Evolutionary conservation across 1,284 basidiomycete genomes (phyloP), one percentile per base, ranked within the genome.

Genomic region (Ganoderma meredithae): DNA sequence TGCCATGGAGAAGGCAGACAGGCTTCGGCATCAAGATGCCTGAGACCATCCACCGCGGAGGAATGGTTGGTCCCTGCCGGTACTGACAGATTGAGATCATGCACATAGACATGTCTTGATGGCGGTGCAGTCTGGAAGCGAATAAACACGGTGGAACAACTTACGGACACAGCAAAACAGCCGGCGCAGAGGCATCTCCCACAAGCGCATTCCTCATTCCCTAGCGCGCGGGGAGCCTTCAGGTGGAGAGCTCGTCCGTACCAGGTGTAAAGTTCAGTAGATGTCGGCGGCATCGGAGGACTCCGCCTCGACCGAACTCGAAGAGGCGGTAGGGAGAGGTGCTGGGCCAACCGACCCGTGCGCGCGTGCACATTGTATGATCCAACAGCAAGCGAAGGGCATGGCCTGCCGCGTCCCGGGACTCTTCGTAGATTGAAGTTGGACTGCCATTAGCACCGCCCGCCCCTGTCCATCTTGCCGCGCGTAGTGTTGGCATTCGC

Each of bases 81-180:
- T 12, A 15, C 31, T 55, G 52, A 55, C 27, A 55, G 52, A 33
- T 55, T 55, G 27, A 53, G 27, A 55, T 55, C 31, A 55, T 31
- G 5, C 5, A 55, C 27, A 33, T 55, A 31, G 27, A 55, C 31
- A 10, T 27, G 27, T 15, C 4, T 31, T 33, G 52, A 55, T 55
- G 52, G 27, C 17, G 31, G 15, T 19, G 31, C 27, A 33, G 17
- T 27, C 27, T 13, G 52, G 5, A 49, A 31, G 27, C 27, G 8
- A 19, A 15, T 19, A 4, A 55, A 27, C 13, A 12, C 52, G 12
- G 12, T 6, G 13, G 22, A 12, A 10, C 47, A 13, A 25, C n/a
- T 49, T 10, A 49, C n/a, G 3, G 25, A 10, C 22, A 49, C 1
- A 1, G 6, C 10, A 13, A 25, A 5, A 52, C 22, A 0, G 9